Conservation (phyloP, 2,329 filamentous ascomycete species). For the Aspergillus floridensis region DNA sequence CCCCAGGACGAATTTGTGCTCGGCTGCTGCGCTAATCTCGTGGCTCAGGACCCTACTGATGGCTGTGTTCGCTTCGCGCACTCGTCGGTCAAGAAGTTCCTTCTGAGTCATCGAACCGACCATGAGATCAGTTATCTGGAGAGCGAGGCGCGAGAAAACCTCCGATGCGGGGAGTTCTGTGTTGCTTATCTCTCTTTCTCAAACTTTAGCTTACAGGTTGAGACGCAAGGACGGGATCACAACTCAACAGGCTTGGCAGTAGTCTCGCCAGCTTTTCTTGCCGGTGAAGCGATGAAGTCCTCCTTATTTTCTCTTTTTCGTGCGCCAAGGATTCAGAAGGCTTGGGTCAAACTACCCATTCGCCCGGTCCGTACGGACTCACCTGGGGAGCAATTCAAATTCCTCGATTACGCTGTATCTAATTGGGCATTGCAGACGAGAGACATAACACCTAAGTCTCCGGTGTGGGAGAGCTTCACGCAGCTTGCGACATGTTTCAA, state of each 20-base stretch:
- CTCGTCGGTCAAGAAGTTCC: conserved; percentile 20
- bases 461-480: conserved; percentile 17
- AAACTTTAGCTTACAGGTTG: conserved; percentile 18
- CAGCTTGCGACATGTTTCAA: conserved; percentile 16
- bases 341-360: neutral
- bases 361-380: conserved; percentile 6
- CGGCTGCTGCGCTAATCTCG: conserved; percentile 23
- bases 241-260: neutral
- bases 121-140: conserved; percentile 1
- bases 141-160: conserved; percentile 5
- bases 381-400: conserved; percentile 14
- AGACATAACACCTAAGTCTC: conserved; percentile 5
- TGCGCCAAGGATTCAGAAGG: neutral
- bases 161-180: conserved; percentile 22
- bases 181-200: conserved; percentile 22
- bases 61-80: conserved; percentile 22
- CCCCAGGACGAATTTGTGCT: conserved; percentile 18
- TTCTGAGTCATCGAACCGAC: conserved; percentile 11
- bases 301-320: neutral
- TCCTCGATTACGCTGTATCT: conserved; percentile 16
- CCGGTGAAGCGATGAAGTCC: neutral
- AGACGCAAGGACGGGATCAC: neutral
- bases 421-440: conserved; percentile 21
- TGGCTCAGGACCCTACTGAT: conserved; percentile 18
- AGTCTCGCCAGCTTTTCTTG: neutral